Conservation (phyloP, 75 land plant genomes). For the Pseudotsuga menziesii region DNA sequence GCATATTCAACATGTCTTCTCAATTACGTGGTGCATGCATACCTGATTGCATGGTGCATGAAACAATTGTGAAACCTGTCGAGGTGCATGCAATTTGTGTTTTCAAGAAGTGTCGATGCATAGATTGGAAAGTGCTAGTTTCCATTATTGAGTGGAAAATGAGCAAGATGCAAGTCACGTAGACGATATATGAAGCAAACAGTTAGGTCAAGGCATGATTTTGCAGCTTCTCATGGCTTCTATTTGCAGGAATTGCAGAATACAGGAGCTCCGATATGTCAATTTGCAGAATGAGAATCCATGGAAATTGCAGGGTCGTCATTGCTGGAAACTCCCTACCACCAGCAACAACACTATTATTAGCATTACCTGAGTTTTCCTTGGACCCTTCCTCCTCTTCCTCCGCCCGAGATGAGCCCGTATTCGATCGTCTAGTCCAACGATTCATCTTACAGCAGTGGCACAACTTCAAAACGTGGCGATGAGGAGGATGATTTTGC, state of each 20-base stretch:
- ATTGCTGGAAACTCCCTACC: conserved; percentile 12
- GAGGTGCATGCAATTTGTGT: no score
- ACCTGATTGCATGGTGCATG: no score
- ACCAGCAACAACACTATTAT: conserved; percentile 31
- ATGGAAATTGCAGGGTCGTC: conserved; percentile 21
- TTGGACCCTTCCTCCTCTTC: conserved; percentile 14
- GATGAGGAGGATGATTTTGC: no score
- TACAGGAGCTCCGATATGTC: conserved; percentile 76
- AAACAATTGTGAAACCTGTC: no score
- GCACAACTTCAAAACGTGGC: neutral
- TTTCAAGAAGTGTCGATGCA: no score
- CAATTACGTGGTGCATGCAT: no score
- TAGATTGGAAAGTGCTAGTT: no score
- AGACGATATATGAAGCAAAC: conserved; percentile 79
- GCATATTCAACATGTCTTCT: no score
- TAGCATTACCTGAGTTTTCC: conserved; percentile 17
- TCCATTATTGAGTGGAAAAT: conserved; percentile 59
- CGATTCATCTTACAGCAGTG: neutral
- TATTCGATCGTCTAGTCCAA: neutral
- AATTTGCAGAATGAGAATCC: conserved; percentile 68
- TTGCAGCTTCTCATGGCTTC: conserved; percentile 60
- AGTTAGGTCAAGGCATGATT: conserved; percentile 57
- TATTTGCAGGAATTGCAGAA: conserved; percentile 62
- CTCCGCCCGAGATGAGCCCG: conserved; percentile 9
- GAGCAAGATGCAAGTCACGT: conserved; percentile 70